A percentile compares a stretch with the other conserved stretches of the same genome.
Evolutionary conservation across 441 rosid genomes (phyloP).

Genomic region (Corymbia calophylla): DNA sequence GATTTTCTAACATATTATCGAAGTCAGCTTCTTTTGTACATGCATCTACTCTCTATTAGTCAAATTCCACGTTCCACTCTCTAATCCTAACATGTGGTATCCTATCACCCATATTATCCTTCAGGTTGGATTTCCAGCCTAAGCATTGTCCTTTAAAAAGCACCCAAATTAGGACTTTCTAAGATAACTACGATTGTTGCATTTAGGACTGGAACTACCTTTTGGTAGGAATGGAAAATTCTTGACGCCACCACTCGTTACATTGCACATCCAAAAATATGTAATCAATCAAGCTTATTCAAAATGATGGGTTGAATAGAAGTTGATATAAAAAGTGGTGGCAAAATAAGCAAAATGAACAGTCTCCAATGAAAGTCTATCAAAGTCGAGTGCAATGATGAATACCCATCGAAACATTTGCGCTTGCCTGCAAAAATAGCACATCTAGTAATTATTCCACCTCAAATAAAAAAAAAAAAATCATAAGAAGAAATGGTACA

Average conservation of each 20-base stretch:
- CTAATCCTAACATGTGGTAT: neutral
- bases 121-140: neutral
- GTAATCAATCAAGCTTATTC: neutral
- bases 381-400: neutral
- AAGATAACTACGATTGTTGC: fast-evolving
- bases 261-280: neutral
- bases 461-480: neutral
- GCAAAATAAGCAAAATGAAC: neutral
- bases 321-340: neutral
- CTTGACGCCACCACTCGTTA: too few species aligned
- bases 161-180: fast-evolving
- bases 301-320: fast-evolving
- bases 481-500: neutral
- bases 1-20: neutral
- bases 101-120: neutral
- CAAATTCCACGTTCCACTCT: neutral
- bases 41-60: neutral
- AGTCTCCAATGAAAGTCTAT: neutral
- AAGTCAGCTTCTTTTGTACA: neutral
- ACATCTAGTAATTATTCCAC: neutral
- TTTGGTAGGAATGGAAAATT: neutral
- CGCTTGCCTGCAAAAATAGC: neutral
- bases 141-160: neutral
- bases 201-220: fast-evolving
- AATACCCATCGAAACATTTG: neutral